phyloP scores from a whole-genome alignment of 441 rosid genomes.

The Bruguiera hainesii region DNA sequence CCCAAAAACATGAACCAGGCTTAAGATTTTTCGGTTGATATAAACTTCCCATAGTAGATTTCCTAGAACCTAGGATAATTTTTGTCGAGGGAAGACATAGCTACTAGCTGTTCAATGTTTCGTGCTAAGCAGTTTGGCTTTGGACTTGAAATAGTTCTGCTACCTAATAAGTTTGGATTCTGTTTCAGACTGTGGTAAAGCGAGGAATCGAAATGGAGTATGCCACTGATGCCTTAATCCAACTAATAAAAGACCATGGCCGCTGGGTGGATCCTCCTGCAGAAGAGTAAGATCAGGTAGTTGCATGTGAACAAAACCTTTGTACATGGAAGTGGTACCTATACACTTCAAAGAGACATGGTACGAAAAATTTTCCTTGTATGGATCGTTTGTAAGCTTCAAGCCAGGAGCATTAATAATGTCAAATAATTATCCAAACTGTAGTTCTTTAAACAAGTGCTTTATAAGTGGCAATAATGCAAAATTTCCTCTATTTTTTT shows the following conservation, averaged over 20 bases:
- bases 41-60: too few relatives aligned
- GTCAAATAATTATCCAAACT: too few relatives aligned
- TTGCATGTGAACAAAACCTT: background rate
- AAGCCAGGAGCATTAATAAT: too few relatives aligned
- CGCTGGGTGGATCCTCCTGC: conserved; percentile 88
- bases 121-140: background rate
- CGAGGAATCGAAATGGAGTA: conserved; percentile 87
- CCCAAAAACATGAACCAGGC: too few relatives aligned
- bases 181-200: conserved; percentile 82
- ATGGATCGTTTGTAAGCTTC: background rate
- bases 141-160: background rate
- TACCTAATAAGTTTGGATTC: conserved; percentile 3
- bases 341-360: background rate
- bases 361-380: background rate
- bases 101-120: background rate
- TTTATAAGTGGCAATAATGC: too few relatives aligned
- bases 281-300: conserved; percentile 45
- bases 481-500: too few relatives aligned
- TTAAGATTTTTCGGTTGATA: too few relatives aligned
- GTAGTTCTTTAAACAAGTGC: too few relatives aligned
- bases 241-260: conserved; percentile 87
- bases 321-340: background rate
- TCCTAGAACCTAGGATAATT: too few relatives aligned
- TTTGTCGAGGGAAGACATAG: too few relatives aligned
- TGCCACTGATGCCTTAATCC: conserved; percentile 86